phyloP scores from a whole-genome alignment of 129 eudicot genomes.

The sunflower (Helianthus annuus) region DNA sequence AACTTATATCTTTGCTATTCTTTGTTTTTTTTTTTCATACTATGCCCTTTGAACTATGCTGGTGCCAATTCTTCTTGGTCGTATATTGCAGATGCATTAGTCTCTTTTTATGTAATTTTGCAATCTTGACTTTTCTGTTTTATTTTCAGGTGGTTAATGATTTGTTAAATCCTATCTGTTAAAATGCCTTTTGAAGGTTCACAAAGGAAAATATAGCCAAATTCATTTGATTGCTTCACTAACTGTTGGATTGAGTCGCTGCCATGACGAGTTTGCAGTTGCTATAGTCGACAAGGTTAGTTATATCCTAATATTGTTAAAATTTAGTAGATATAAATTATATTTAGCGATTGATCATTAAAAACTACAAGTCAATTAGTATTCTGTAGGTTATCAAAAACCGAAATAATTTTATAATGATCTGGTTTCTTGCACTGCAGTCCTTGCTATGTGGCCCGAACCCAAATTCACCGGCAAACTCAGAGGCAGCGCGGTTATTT shows the following conservation, averaged over 20 bases:
- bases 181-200: constrained; percentile 91
- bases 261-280: constrained; percentile 91
- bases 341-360: not conserved
- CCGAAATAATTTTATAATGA: not conserved
- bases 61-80: too few relatives aligned
- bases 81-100: too few relatives aligned
- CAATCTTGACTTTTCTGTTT: too few relatives aligned
- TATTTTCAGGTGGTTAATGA: too few relatives aligned
- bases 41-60: too few relatives aligned
- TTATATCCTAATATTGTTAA: not conserved
- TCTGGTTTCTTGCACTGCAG: constrained; percentile 36
- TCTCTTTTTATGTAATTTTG: too few relatives aligned
- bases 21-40: too few relatives aligned
- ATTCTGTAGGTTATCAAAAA: not conserved
- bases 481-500: constrained; percentile 82
- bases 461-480: constrained; percentile 85
- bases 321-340: not conserved
- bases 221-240: constrained; percentile 95
- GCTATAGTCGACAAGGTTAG: constrained; percentile 96
- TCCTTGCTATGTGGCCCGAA: constrained; percentile 79
- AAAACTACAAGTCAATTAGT: too few relatives aligned
- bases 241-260: constrained; percentile 95
- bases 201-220: constrained; percentile 95
- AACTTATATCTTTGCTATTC: too few relatives aligned
- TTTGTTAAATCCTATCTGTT: constrained; percentile 40